These are phyloP conservation scores for Fusarium sulawesiense DNA, from an alignment of 2,329 filamentous ascomycete species.

Conservation along the genomic window DNA sequence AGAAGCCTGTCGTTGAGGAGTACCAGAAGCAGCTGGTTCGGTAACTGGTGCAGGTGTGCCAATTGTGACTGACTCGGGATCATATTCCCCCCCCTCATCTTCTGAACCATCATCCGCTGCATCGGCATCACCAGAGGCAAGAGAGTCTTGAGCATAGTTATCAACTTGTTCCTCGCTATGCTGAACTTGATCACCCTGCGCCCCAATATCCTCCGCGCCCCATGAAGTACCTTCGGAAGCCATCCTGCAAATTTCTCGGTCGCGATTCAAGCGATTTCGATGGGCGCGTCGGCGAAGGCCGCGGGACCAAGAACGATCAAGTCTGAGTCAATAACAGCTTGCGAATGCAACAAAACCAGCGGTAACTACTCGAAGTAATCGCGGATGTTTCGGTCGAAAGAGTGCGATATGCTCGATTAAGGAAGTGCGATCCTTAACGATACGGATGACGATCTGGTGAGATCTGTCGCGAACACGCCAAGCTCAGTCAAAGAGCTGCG, in stretches of 20 bases:
- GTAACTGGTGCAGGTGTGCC: constrained; percentile 54
- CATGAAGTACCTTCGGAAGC: constrained; percentile 59
- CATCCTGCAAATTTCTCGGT: constrained; percentile 46
- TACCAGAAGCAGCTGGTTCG: constrained; percentile 46
- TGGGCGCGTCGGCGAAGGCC: constrained; percentile 24
- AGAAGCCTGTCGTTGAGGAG: constrained; percentile 47
- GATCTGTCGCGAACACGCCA: constrained; percentile 36
- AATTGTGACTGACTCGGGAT: constrained; percentile 66
- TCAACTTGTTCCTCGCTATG: constrained; percentile 67
- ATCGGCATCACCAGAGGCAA: constrained; percentile 65
- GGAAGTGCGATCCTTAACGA: constrained; percentile 17
- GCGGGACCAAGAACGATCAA: constrained; percentile 5
- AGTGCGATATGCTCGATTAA: constrained; percentile 5
- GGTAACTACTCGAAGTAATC: neutral
- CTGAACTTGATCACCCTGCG: constrained; percentile 66
- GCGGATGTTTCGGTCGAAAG: constrained; percentile 7
- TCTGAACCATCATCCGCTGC: constrained; percentile 60
- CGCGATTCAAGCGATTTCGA: constrained; percentile 19
- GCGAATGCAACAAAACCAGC: neutral
- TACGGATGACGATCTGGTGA: constrained; percentile 17
- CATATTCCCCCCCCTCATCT: constrained; percentile 68
- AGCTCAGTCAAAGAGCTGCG: constrained; percentile 29
- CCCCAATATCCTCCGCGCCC: constrained; percentile 65
- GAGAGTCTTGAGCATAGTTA: constrained; percentile 60
- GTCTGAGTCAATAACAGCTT: constrained; percentile 6